Evolutionary conservation across 192 early-diverging fungal species (phyloP).

Genomic region (Podochytrium sp.): DNA sequence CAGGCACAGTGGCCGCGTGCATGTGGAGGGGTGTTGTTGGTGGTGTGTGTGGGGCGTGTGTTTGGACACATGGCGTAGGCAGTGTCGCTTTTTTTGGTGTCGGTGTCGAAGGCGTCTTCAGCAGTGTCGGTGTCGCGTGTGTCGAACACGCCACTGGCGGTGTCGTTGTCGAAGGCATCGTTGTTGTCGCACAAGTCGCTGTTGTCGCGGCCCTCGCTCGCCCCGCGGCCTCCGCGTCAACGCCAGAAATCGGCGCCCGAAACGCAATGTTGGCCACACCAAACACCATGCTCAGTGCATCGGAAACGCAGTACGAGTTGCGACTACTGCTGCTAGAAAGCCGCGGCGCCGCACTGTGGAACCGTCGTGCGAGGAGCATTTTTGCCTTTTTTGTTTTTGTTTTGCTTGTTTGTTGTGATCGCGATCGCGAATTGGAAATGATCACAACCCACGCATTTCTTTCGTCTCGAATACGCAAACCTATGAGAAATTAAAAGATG

Average conservation of each 20-base stretch:
- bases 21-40: background rate
- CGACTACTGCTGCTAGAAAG: background rate
- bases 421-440: no score
- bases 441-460: no score
- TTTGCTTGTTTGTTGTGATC: background rate
- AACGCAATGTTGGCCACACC: background rate
- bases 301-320: background rate
- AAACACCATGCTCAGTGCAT: background rate
- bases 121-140: background rate
- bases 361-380: background rate
- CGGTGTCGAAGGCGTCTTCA: background rate
- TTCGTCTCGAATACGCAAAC: no score
- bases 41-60: background rate
- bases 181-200: background rate
- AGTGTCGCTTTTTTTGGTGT: background rate
- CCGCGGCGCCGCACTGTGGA: background rate
- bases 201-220: background rate
- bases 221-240: background rate
- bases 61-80: background rate
- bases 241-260: background rate
- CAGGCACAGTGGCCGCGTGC: conserved; percentile 65
- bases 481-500: no score
- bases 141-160: background rate
- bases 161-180: background rate
- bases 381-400: background rate